A percentile compares a stretch with the other conserved stretches of the same genome.
These are phyloP conservation scores for Niebla homalea DNA, from an alignment of 495 filamentous ascomycete species.

Conservation along the genomic window DNA sequence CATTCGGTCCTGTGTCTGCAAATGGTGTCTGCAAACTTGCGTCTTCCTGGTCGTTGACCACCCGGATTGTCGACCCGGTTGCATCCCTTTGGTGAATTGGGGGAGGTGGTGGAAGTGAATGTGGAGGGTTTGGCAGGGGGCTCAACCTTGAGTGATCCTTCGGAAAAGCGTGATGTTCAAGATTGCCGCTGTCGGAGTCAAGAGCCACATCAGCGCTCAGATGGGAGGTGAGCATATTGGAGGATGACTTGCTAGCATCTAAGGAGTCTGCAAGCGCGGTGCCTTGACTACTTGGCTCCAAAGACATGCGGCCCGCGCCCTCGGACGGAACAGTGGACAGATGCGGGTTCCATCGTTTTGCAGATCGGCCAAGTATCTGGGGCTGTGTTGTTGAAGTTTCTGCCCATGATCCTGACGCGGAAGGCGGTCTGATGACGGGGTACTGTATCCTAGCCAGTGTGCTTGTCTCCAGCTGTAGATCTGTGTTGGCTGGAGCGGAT, in stretches of 20 bases:
- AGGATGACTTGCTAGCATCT: conserved; percentile 17
- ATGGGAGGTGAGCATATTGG: conserved; percentile 9
- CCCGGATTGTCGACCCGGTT: conserved; percentile 33
- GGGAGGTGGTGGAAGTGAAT: conserved; percentile 6
- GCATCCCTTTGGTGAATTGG: conserved; percentile 21
- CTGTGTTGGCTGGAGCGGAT: conserved; percentile 20
- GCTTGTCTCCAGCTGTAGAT: conserved; percentile 11
- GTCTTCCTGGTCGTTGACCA: conserved; percentile 32
- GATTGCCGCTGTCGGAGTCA: neutral
- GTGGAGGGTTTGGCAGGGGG: neutral
- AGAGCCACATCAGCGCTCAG: conserved; percentile 3
- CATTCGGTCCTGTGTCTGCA: conserved; percentile 24
- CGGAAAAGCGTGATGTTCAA: neutral
- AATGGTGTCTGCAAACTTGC: conserved; percentile 26
- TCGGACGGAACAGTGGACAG: conserved; percentile 62
- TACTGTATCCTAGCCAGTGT: conserved; percentile 26
- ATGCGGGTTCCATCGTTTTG: conserved; percentile 52
- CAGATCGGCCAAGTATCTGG: conserved; percentile 18
- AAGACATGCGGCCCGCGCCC: conserved; percentile 26
- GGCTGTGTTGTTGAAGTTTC: conserved; percentile 23
- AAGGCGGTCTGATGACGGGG: conserved; percentile 33
- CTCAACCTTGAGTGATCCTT: neutral
- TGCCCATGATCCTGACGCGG: conserved; percentile 34
- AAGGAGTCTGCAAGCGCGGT: conserved; percentile 9
- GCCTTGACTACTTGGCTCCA: conserved; percentile 21